A percentile compares a stretch with the other conserved stretches of the same genome.
These are phyloP conservation scores for Hippophae rhamnoides DNA, from an alignment of 306 rosid species.

Conservation along the genomic window DNA sequence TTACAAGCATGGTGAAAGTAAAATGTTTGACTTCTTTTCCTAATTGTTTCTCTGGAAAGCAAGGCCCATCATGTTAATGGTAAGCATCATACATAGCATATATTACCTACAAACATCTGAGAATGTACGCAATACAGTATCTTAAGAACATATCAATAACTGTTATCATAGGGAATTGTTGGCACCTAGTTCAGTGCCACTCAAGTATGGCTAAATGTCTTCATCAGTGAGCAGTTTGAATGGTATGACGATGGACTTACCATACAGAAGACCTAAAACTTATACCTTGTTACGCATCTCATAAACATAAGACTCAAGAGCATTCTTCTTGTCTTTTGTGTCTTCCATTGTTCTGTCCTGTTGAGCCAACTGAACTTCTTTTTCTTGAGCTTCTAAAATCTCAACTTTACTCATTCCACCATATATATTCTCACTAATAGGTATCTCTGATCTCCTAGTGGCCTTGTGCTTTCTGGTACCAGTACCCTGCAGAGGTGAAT, in stretches of 20 bases:
- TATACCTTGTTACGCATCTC: constrained; percentile 89
- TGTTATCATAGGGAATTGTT: not conserved
- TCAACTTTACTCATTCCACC: constrained; percentile 75
- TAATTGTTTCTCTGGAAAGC: too few relatives aligned
- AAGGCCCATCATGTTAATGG: not conserved
- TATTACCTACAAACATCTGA: not conserved
- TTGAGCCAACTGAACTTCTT: constrained; percentile 62
- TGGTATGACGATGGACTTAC: constrained; percentile 15
- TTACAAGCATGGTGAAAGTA: not conserved
- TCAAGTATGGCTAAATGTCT: not conserved
- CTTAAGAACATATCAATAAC: not conserved
- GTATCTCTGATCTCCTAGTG: constrained; percentile 46
- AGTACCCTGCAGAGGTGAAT: constrained; percentile 46
- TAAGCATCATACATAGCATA: not conserved
- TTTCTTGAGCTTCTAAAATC: constrained; percentile 58
- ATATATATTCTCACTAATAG: constrained; percentile 51
- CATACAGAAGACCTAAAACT: constrained; percentile 13
- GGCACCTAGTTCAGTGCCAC: not conserved
- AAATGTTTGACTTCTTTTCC: not conserved
- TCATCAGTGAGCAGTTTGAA: constrained; percentile 13
- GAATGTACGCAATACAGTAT: not conserved
- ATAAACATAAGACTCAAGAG: constrained; percentile 85
- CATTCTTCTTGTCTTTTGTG: constrained; percentile 84
- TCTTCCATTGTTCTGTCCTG: constrained; percentile 77
- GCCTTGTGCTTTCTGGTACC: constrained; percentile 37